Percentiles rank a stretch among this genome's conserved stretches.
These are phyloP conservation scores for Funneliformis geosporum DNA, from an alignment of 192 early-diverging fungal genomes.

Conservation along the genomic window DNA sequence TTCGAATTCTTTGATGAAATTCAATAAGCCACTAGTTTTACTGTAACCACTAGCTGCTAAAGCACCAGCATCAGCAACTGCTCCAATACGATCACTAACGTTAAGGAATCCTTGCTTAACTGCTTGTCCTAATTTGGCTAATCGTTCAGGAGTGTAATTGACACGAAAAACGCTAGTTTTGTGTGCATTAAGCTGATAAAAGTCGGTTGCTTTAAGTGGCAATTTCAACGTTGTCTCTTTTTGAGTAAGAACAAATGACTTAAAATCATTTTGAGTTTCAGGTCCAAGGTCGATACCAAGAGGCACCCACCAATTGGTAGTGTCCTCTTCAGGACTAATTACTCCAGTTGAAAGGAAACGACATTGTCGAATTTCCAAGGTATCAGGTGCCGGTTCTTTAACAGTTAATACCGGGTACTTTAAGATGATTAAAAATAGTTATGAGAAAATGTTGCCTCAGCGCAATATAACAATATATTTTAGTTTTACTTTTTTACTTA, in stretches of 20 bases:
- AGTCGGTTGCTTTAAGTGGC: conserved; percentile 52
- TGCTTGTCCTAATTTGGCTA: conserved; percentile 54
- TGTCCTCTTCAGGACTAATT: conserved; percentile 74
- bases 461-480: no score
- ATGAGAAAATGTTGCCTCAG: no score
- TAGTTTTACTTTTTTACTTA: no score
- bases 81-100: conserved; percentile 74
- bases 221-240: conserved; percentile 47
- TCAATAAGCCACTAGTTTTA: conserved; percentile 74
- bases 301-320: conserved; percentile 83
- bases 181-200: conserved; percentile 85
- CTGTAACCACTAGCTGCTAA: conserved; percentile 77
- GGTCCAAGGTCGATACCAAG: conserved; percentile 52
- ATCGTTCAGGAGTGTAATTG: conserved; percentile 60
- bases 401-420: conserved; percentile 84
- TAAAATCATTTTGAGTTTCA: not conserved
- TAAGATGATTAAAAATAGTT: no score
- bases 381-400: conserved; percentile 51
- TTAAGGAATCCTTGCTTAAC: conserved; percentile 60
- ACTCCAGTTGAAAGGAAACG: conserved; percentile 88
- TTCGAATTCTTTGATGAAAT: conserved; percentile 69
- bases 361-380: conserved; percentile 70
- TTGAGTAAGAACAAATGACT: conserved; percentile 45
- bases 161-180: conserved; percentile 88
- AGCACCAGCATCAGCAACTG: conserved; percentile 81